These are phyloP conservation scores for Zelopaecilomyces penicillatus DNA, from an alignment of 2,329 filamentous ascomycete genomes.

Conservation along the genomic window DNA sequence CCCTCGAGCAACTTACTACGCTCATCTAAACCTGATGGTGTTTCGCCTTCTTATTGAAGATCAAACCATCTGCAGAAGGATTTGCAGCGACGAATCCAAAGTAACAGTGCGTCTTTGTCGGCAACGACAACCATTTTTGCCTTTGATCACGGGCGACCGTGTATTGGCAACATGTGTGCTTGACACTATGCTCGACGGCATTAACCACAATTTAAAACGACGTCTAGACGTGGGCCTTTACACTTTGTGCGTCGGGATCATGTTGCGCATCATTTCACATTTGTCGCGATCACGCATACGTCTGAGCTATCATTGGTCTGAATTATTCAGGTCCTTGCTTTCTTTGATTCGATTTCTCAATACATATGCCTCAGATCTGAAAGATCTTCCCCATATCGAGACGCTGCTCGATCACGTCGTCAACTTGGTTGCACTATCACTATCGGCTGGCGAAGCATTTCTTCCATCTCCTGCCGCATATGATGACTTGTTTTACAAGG, in stretches of 20 bases:
- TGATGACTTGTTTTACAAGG: slow-evolving; percentile 97
- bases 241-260: slow-evolving; percentile 69
- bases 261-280: slow-evolving; percentile 75
- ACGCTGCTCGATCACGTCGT: slow-evolving; percentile 69
- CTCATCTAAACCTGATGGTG: slow-evolving; percentile 76
- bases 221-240: slow-evolving; percentile 81
- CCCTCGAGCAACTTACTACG: slow-evolving; percentile 67
- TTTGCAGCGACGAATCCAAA: slow-evolving; percentile 73
- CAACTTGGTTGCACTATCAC: slow-evolving; percentile 72
- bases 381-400: slow-evolving; percentile 58
- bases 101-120: slow-evolving; percentile 73
- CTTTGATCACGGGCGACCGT: slow-evolving; percentile 62
- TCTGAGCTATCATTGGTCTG: slow-evolving; percentile 85
- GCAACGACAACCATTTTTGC: slow-evolving; percentile 79
- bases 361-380: slow-evolving; percentile 74
- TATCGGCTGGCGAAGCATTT: slow-evolving; percentile 84
- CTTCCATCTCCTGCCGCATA: slow-evolving; percentile 80
- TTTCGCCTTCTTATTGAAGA: slow-evolving; percentile 85
- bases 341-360: slow-evolving; percentile 85
- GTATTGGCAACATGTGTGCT: slow-evolving; percentile 68
- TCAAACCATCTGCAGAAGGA: slow-evolving; percentile 66
- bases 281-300: slow-evolving; percentile 75
- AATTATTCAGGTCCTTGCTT: slow-evolving; percentile 83
- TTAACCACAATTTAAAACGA: slow-evolving; percentile 87
- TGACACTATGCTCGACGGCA: slow-evolving; percentile 80